phyloP scores from a whole-genome alignment of 805 yeast genomes.

The Kodamaea neixiangensis region DNA sequence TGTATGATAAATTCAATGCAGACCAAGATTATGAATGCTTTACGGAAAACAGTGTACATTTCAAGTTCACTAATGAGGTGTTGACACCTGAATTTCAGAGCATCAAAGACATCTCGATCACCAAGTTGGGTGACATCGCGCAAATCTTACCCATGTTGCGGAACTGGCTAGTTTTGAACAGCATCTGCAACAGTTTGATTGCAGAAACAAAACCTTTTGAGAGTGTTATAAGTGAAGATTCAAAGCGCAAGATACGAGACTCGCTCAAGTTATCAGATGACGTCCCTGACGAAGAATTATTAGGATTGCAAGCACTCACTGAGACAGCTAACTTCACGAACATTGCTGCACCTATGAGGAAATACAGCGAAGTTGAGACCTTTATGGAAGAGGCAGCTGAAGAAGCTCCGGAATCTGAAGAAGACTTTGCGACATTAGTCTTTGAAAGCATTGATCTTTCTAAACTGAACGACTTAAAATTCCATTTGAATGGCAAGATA shows the following conservation, averaged over 20 bases:
- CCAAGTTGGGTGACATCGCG: conserved; percentile 26
- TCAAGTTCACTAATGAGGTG: conserved; percentile 9
- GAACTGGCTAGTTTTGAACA: conserved; percentile 31
- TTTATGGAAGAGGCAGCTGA: conserved; percentile 27
- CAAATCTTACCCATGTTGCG: conserved; percentile 31
- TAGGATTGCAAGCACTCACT: conserved; percentile 33
- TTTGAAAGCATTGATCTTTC: conserved; percentile 29
- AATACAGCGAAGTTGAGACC: conserved; percentile 23
- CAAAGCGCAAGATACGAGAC: conserved; percentile 32
- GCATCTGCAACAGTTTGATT: conserved; percentile 13
- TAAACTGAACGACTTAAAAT: conserved; percentile 22
- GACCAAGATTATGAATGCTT: conserved; percentile 9
- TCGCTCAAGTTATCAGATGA: conserved; percentile 37
- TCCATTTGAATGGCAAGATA: conserved; percentile 21
- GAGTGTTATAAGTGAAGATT: conserved; percentile 21
- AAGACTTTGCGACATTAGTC: conserved; percentile 16
- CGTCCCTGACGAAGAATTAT: conserved; percentile 41
- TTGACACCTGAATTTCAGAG: conserved; percentile 23
- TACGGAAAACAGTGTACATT: background rate
- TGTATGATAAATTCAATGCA: conserved; percentile 12
- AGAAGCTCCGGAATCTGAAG: conserved; percentile 9
- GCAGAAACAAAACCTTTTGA: conserved; percentile 4
- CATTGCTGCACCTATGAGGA: conserved; percentile 11
- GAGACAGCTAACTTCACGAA: conserved; percentile 21
- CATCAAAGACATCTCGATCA: conserved; percentile 24